Percentiles rank a stretch among this genome's conserved stretches.
Evolutionary conservation across 2,329 filamentous ascomycete species (phyloP).

Genomic region (Colletotrichum kahawae): DNA sequence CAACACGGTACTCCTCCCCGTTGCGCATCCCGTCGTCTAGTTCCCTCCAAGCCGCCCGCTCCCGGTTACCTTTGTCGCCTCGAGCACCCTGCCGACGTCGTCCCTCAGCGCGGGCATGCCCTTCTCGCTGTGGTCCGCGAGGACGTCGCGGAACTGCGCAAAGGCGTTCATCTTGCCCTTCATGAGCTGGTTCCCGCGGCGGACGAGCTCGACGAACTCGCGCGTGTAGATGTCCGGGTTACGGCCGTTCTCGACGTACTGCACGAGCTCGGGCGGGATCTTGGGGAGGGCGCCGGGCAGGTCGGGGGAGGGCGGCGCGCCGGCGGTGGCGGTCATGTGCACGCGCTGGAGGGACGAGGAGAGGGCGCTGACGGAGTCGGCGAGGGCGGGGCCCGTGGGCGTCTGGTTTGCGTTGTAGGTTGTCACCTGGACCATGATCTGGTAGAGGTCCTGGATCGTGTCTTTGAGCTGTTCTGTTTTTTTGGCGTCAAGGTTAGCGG

Average conservation of each 20-base stretch:
- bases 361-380: conserved; percentile 35
- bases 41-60: not conserved
- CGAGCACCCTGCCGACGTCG: conserved; percentile 57
- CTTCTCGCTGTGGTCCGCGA: conserved; percentile 61
- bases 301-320: conserved; percentile 14
- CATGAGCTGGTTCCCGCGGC: conserved; percentile 70
- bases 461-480: conserved; percentile 61
- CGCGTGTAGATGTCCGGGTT: conserved; percentile 78
- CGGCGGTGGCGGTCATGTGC: conserved; percentile 43
- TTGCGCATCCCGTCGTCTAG: not conserved
- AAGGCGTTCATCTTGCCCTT: conserved; percentile 70
- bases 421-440: conserved; percentile 66
- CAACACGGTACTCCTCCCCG: not conserved
- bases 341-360: conserved; percentile 42
- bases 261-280: conserved; percentile 66
- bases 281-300: conserved; percentile 44
- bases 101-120: conserved; percentile 64
- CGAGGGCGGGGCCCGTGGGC: not conserved
- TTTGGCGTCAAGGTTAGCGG: not conserved
- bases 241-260: conserved; percentile 73
- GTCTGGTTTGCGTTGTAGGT: conserved; percentile 57
- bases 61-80: conserved; percentile 38
- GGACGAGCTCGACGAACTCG: conserved; percentile 73
- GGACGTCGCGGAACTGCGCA: conserved; percentile 62
- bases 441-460: conserved; percentile 68